Conservation (phyloP, 2,329 filamentous ascomycete species). For the Sclerotiophoma versabilis region DNA sequence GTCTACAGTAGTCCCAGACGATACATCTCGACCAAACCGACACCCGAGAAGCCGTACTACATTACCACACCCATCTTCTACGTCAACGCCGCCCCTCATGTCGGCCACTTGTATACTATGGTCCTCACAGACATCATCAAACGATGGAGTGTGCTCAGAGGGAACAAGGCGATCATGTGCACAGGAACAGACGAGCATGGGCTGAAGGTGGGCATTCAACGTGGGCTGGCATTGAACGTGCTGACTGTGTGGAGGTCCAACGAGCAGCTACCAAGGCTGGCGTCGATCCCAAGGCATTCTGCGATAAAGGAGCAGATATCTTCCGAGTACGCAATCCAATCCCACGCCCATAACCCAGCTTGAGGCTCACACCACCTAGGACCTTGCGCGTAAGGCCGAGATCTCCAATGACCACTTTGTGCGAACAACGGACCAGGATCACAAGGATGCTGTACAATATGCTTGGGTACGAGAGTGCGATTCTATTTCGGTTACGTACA, state of each 20-base stretch:
- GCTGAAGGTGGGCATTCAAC: conserved; percentile 69
- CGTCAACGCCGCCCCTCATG: conserved; percentile 95
- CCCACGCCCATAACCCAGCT: not conserved
- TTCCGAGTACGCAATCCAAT: conserved; percentile 64
- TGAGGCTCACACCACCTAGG: conserved; percentile 44
- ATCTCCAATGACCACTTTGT: conserved; percentile 87
- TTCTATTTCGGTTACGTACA: not conserved
- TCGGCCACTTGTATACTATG: conserved; percentile 95
- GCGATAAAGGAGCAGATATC: conserved; percentile 80
- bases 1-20: conserved; percentile 24
- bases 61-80: conserved; percentile 98
- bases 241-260: conserved; percentile 69
- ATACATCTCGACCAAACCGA: conserved; percentile 27
- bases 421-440: conserved; percentile 83
- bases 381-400: conserved; percentile 72
- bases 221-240: not conserved
- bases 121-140: conserved; percentile 90
- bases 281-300: conserved; percentile 81
- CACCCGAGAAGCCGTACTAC: conserved; percentile 81
- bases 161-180: conserved; percentile 73
- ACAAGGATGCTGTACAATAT: conserved; percentile 84
- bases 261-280: conserved; percentile 77
- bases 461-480: conserved; percentile 70
- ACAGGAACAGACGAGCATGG: conserved; percentile 98
- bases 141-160: conserved; percentile 83